Conservation (phyloP, 2,329 filamentous ascomycete genomes). For the Fusarium sp. region DNA sequence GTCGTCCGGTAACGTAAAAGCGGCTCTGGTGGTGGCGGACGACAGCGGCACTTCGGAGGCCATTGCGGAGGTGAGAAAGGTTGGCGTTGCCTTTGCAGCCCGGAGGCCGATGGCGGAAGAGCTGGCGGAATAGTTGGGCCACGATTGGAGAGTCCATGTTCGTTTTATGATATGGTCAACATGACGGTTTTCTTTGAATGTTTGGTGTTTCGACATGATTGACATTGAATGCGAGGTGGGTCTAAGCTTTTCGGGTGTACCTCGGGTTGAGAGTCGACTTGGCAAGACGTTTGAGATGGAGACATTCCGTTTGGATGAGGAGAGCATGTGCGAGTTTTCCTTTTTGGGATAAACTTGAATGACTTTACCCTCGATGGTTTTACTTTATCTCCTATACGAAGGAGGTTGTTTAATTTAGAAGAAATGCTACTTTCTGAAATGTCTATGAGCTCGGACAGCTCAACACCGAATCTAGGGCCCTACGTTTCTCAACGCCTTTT, state of each 20-base stretch:
- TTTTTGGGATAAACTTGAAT: constrained; percentile 17
- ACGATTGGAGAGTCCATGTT: constrained; percentile 87
- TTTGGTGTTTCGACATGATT: constrained; percentile 25
- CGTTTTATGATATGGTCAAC: constrained; percentile 21
- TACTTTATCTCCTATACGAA: neutral
- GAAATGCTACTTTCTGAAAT: neutral
- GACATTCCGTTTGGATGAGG: constrained; percentile 17
- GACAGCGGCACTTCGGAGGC: constrained; percentile 27
- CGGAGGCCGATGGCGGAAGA: constrained; percentile 76
- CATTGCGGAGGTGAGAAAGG: constrained; percentile 46
- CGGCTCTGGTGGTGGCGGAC: constrained; percentile 44
- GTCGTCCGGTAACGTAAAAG: constrained; percentile 50
- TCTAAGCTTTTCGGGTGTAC: constrained; percentile 43
- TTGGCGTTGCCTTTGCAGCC: constrained; percentile 53
- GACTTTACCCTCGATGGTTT: neutral
- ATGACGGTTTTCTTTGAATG: constrained; percentile 12
- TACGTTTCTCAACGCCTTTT: neutral
- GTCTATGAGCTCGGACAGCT: neutral
- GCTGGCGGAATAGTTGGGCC: constrained; percentile 84
- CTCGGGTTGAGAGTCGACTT: constrained; percentile 33
- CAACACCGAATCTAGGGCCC: neutral
- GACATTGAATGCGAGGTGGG: constrained; percentile 31
- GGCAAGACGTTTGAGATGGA: neutral
- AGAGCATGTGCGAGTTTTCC: constrained; percentile 41
- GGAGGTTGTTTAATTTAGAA: neutral